Evolutionary conservation across 257 asterid genomes (phyloP), one percentile per base, ranked within the genome.

Genomic region (Fraxinus anomala): DNA sequence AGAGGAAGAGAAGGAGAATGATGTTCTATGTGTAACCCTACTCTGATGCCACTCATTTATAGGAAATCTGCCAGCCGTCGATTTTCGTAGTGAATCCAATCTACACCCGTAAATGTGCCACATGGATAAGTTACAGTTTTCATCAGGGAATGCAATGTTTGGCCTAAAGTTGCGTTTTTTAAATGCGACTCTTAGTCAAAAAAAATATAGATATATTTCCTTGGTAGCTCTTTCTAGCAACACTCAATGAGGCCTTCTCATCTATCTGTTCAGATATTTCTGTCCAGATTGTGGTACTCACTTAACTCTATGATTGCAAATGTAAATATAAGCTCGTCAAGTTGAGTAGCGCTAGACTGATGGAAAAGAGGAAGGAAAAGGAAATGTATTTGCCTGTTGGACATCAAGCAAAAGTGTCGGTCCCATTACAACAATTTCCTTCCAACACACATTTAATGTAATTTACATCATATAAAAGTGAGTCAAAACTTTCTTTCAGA

Each of bases 371-470:
- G 65, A 59, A 21, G 67, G 13, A 10, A 10, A 59, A 59, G 67
- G 28, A 59, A 21, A 59, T 23, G 67, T 59, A 10, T 44, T 76
- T 66, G 59, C 17, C 33, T 77, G 30, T 17, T 56, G 51, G 54
- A 70, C 10, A 37, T 66, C 79, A 65, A 36, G 19, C 39, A 44
- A 40, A 59, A 72, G 37, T 73, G 69, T 39, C 17, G 74, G 74
- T 75, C 80, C 81, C 79, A 73, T 74, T 40, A 47, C 65, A 74
- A 67, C 59, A 73, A 47, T 65, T 70, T 74, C 77, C 76, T 49
- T 54, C 75, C n/a, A 30, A 68, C 70, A 75, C 26, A 30, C 80
- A 75, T 72, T 71, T 75, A 72, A 54, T 44, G 36, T 74, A 69
- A 37, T 39, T 51, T 12, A 75, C 75, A 40, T 17, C 12, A 42